Base-by-base conservation (phyloP, 2,329 filamentous ascomycete species). In the Aspergillus piperis region DNA sequence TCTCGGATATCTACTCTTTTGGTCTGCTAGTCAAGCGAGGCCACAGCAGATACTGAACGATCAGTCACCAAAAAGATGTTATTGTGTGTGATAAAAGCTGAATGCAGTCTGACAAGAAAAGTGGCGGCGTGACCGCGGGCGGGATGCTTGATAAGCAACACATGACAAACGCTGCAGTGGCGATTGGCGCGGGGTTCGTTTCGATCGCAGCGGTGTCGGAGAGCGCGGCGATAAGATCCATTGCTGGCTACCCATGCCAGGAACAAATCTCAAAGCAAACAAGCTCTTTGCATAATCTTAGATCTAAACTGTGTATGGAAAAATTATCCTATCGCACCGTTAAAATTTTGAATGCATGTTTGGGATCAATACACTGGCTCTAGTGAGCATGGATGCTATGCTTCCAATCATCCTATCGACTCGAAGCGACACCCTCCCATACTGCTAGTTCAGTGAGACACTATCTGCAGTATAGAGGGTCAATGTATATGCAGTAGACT, bases 131-230 rank as follows among this genome's bases (percentile, higher is more conserved):
- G 36, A 62, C 60, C 56, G 57, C 57, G 57, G 63, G 55, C 32
- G n/a, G 54, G 57, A 27, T 71, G 71, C 68, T 74, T 74, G 71
- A 74, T 73, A 74, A 73, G 67, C 66, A 51, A 19, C 23, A 25
- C 41, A 68, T 74, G 71, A 74, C 70, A 72, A 73, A 74, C 62
- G 13, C 25, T 50, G 44, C 47, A 21, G 64, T 66, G 63, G 67
- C 69, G 64, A 73, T 72, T 73, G 65, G 66, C 55, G 65, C 50
- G 62, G 62, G 57, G 54, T 36, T 36, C 32, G 30, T 58, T 56
- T 39, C 21, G 21, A 27, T 41, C n/a, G 11, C 25, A 64, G 64
- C 63, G 64, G 66, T 68, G 56, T 67, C 69, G 67, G 27, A 30
- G 27, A 30, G 62, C 62, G 56, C 58, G 47, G 51, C 39, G 49